phyloP scores from a whole-genome alignment of 352 stramenopile genomes.

The Globisporangium cederbergense region DNA sequence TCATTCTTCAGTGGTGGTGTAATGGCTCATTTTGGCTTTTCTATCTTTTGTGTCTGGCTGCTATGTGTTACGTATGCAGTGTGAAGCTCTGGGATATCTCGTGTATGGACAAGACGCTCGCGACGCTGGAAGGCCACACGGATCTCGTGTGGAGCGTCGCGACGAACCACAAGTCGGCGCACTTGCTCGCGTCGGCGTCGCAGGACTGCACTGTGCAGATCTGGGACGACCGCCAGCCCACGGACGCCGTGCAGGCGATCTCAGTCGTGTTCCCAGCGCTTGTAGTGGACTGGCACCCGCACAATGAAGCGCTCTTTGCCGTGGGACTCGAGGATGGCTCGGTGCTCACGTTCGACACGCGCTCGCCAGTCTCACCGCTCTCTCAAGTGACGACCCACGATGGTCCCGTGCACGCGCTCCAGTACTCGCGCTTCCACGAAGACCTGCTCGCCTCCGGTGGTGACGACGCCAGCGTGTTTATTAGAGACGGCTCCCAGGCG shows the following conservation, averaged over 20 bases:
- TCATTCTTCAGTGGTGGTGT: neutral
- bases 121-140: conserved; percentile 59
- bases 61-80: conserved; percentile 16
- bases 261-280: conserved; percentile 42
- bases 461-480: conserved; percentile 55
- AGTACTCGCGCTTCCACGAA: conserved; percentile 60
- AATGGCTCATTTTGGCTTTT: neutral
- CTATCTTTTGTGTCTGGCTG: neutral
- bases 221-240: conserved; percentile 64
- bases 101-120: conserved; percentile 39
- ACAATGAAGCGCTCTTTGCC: conserved; percentile 46
- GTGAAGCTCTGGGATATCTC: conserved; percentile 78
- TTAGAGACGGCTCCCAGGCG: conserved; percentile 35
- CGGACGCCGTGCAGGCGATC: conserved; percentile 35
- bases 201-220: conserved; percentile 71
- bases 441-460: conserved; percentile 60
- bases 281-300: conserved; percentile 70
- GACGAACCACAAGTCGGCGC: conserved; percentile 37
- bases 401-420: conserved; percentile 52
- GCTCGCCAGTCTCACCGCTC: conserved; percentile 41
- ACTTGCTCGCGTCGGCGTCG: conserved; percentile 52
- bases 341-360: conserved; percentile 67
- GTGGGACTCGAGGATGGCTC: conserved; percentile 63
- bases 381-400: conserved; percentile 24
- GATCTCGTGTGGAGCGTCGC: conserved; percentile 74